Evolutionary conservation across 208 protist genomes (phyloP), one percentile per base, ranked within the genome.

Genomic region (Wallacemonas sp.): DNA sequence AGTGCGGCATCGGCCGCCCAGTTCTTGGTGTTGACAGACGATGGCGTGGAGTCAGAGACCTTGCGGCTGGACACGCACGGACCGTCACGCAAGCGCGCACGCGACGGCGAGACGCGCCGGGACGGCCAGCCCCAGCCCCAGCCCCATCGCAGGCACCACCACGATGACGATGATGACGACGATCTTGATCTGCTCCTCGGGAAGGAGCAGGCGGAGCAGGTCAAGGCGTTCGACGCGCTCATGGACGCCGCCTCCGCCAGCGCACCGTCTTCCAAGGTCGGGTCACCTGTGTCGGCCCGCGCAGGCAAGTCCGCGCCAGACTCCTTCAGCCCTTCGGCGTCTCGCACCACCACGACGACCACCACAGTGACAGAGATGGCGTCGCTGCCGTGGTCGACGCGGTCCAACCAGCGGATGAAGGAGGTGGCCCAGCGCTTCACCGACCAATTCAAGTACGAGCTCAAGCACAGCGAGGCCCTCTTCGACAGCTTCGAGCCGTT

Each of bases 121-220:
- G 28, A 57, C 5, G 25, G 49, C 49, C 20, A 33, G n/a, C n/a
- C n/a, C n/a, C n/a, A n/a, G n/a, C n/a, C n/a, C n/a, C 20, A 28
- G 22, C 22, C 49, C 4, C 65, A 32, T 20, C 65, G 10, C 65
- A 36, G 49, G 29, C 16, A 28, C 2, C 7, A 26, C 23, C 3
- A 20, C 25, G 32, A 25, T 11, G 74, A 85, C 25, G 84, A 84
- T 11, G 78, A 85, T 5, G 90, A 95, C 12, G 86, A 91, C 33
- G 90, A 95, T 31, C 76, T 95, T 23, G 72, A 82, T 1, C 62
- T 95, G 41, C 79, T 95, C 31, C 72, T 95, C 1, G 90, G 87
- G 3, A 76, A 74, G 32, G 66, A 83, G 26, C 64, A 81, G 65
- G 87, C 77, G n/a, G 62, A 67, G 33, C 54, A 76, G 44, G 77